A percentile compares a stretch with the other conserved stretches of the same genome.
These are phyloP conservation scores for Yamadazyma mexicana DNA, from an alignment of 1,139 yeast genomes.

Conservation along the genomic window DNA sequence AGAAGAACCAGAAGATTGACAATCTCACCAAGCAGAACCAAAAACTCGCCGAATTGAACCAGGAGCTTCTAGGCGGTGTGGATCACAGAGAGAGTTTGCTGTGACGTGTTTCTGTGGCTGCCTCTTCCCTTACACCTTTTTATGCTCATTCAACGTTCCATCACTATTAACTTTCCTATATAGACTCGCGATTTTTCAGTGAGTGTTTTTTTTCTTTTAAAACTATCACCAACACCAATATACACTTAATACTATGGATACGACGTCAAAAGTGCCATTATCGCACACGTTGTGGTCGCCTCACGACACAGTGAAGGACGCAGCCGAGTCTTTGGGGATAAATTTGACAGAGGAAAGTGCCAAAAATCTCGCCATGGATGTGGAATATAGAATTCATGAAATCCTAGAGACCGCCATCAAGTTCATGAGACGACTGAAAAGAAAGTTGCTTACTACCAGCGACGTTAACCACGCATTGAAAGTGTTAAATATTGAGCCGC, in stretches of 20 bases:
- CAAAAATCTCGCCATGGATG: conserved; percentile 96
- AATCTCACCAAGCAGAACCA: conserved; percentile 30
- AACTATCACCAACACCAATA: neutral
- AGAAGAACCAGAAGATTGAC: conserved; percentile 25
- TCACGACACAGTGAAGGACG: conserved; percentile 93
- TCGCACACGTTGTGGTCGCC: conserved; percentile 98
- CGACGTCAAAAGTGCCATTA: conserved; percentile 47
- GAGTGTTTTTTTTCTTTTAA: neutral
- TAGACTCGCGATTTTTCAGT: neutral
- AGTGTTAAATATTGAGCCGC: conserved; percentile 85
- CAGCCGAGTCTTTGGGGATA: conserved; percentile 88
- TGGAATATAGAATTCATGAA: conserved; percentile 94
- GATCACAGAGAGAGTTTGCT: conserved; percentile 2
- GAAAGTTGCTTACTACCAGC: conserved; percentile 75
- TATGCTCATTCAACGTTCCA: no score
- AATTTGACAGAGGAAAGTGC: conserved; percentile 89
- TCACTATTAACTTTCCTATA: no score
- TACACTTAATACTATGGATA: conserved; percentile 26
- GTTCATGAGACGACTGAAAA: conserved; percentile 91
- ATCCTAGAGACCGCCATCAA: conserved; percentile 92
- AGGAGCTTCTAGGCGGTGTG: conserved; percentile 24
- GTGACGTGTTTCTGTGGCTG: neutral
- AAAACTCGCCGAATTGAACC: conserved; percentile 34
- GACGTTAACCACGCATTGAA: conserved; percentile 83
- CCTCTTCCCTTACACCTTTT: no score